Evolutionary conservation across 371 early-diverging fungal species (phyloP).

Genomic region (Funneliformis caledonium): DNA sequence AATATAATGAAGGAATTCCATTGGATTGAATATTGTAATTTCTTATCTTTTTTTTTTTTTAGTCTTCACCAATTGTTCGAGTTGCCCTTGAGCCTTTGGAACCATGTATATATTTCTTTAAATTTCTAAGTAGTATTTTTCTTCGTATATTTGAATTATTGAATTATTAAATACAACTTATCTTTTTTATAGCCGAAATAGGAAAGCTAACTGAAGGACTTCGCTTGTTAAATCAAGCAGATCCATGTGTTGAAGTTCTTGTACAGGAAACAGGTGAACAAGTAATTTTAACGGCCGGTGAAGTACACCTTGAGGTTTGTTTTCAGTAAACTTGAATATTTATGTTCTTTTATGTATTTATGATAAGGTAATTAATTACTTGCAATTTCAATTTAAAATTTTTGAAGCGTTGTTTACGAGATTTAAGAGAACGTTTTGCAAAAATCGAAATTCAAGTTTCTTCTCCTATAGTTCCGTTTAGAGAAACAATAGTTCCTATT

Average conservation of each 20-base stretch:
- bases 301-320: constrained; percentile 88
- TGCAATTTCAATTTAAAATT: background rate
- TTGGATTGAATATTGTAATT: background rate
- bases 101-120: constrained; percentile 53
- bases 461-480: constrained; percentile 96
- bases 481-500: constrained; percentile 81
- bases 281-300: constrained; percentile 94
- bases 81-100: constrained; percentile 94
- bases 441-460: constrained; percentile 93
- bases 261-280: constrained; percentile 96
- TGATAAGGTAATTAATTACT: background rate
- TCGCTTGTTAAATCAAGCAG: constrained; percentile 88
- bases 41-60: background rate
- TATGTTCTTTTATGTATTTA: background rate
- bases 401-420: constrained; percentile 84
- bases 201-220: constrained; percentile 84
- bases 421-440: constrained; percentile 92
- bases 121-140: background rate
- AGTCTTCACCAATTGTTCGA: constrained; percentile 87
- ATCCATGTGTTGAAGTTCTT: constrained; percentile 91
- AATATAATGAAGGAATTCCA: background rate
- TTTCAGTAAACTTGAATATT: background rate
- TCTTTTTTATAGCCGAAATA: constrained; percentile 68
- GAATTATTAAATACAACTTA: background rate
- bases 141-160: background rate